These are phyloP conservation scores for Spencermartinsiella europaea DNA, from an alignment of 805 yeast genomes.

Conservation along the genomic window DNA sequence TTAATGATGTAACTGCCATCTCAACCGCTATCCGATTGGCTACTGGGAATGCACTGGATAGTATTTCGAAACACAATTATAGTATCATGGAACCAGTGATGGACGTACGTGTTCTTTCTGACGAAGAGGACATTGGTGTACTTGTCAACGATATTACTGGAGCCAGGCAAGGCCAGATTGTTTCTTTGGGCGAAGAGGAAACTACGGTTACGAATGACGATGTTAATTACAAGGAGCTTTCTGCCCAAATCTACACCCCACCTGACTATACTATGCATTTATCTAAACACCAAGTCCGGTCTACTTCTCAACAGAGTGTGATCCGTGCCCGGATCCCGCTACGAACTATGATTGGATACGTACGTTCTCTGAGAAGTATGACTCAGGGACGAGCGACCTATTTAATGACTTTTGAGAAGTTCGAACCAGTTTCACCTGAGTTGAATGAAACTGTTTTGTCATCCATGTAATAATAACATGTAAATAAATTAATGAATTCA, in stretches of 20 bases:
- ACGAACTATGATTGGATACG: slow-evolving; percentile 85
- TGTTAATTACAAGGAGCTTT: slow-evolving; percentile 27
- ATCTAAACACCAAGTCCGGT: slow-evolving; percentile 40
- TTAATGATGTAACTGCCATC: slow-evolving; percentile 36
- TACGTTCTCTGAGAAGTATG: slow-evolving; percentile 67
- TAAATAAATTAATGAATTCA: too few relatives aligned
- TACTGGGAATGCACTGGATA: slow-evolving; percentile 35
- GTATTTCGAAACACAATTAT: slow-evolving; percentile 29
- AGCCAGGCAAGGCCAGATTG: slow-evolving; percentile 68
- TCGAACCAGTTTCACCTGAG: slow-evolving; percentile 59
- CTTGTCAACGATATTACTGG: slow-evolving; percentile 82
- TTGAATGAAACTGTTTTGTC: slow-evolving; percentile 31
- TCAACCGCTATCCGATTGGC: slow-evolving; percentile 45
- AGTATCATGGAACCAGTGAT: slow-evolving; percentile 82
- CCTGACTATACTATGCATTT: slow-evolving; percentile 48
- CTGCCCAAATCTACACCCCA: slow-evolving; percentile 65
- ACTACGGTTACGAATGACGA: slow-evolving; percentile 28
- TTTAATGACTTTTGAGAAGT: slow-evolving; percentile 70
- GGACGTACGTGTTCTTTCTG: slow-evolving; percentile 63
- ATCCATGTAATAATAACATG: background rate
- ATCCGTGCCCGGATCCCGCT: slow-evolving; percentile 81
- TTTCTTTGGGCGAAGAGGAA: slow-evolving; percentile 57
- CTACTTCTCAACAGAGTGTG: slow-evolving; percentile 28
- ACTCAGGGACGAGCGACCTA: slow-evolving; percentile 88
- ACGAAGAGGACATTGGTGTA: slow-evolving; percentile 69